Evolutionary conservation across 1,284 basidiomycete genomes (phyloP).

Genomic region (Singerocomus inundabilis): DNA sequence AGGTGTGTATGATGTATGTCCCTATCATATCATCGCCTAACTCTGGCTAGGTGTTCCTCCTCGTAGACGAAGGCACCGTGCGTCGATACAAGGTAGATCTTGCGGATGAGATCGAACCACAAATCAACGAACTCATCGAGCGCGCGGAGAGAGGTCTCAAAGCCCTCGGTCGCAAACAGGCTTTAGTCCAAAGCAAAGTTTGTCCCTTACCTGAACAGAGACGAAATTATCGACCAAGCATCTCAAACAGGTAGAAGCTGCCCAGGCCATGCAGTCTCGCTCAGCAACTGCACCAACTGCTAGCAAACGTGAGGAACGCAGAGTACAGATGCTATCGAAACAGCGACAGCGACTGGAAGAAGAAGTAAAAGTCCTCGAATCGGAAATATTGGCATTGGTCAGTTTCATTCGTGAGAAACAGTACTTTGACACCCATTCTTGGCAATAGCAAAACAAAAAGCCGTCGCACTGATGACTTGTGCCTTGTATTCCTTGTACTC

Average conservation of each 20-base stretch:
- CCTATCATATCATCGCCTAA: constrained; percentile 3
- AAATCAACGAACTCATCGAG: constrained; percentile 67
- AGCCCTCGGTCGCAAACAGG: constrained; percentile 56
- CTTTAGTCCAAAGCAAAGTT: constrained; percentile 59
- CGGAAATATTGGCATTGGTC: constrained; percentile 58
- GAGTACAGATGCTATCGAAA: constrained; percentile 58
- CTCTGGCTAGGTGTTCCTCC: constrained; percentile 57
- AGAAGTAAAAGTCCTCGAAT: constrained; percentile 53
- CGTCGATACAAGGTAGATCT: constrained; percentile 68
- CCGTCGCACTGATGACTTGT: background rate
- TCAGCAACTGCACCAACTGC: constrained; percentile 49
- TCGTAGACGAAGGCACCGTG: constrained; percentile 67
- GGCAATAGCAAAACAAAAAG: constrained; percentile 26
- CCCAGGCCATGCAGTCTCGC: constrained; percentile 42
- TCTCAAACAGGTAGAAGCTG: constrained; percentile 49
- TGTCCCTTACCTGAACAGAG: background rate
- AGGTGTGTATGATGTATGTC: constrained; percentile 41
- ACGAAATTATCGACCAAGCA: background rate
- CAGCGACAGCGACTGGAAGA: constrained; percentile 62
- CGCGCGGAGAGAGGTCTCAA: constrained; percentile 68
- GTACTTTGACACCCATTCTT: background rate
- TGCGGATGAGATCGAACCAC: constrained; percentile 75
- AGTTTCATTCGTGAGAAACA: constrained; percentile 13
- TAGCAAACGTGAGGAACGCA: constrained; percentile 62
- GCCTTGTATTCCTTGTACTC: background rate